Evolutionary conservation across 2,329 filamentous ascomycete genomes (phyloP), one percentile per base, ranked within the genome.

Genomic region (Apiospora kogelbergensis): DNA sequence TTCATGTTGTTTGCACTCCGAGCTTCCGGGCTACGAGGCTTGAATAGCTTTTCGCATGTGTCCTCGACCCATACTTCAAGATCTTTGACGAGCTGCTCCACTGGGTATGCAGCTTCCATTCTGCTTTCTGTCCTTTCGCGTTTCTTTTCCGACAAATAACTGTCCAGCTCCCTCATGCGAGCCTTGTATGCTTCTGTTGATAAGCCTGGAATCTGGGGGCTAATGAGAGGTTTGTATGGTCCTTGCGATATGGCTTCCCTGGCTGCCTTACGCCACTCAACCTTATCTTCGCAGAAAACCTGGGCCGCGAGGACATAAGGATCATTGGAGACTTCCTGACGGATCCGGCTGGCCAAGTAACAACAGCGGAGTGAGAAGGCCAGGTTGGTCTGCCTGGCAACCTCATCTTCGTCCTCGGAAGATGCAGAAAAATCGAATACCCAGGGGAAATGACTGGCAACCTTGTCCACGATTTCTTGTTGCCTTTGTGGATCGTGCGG

Each of bases 331-430:
- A 65, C 41, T n/a, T 37, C 42, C 17, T 48, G 24, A 7, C n/a
- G 44, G 26, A 78, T 68, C 17, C 40, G 46, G 33, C 73, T 73
- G n/a, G 71, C 65, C 9, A 79, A 67, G 24, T 66, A 63, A 48
- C 70, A 67, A 20, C 69, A 75, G 20, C 76, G 74, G 64, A 78
- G 72, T 26, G 63, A 72, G 42, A 76, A 76, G 15, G 73, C 73
- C 44, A 77, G 45, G 13, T 73, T 70, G 20, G 11, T 37, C 53
- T 74, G 63, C 20, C 22, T 67, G 6, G 30, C 63, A 22, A 48
- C 67, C 9, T 26, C 44, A 17, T 57, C 67, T 6, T 72, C 70
- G 2, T 24, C 22, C 11, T 70, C 44, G 3, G 20, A 30, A 37
- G 26, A 22, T 13, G 66, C 68, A 30, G 42, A 40, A 40, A 45